These are phyloP conservation scores for Linderina pennispora DNA, from an alignment of 192 early-diverging fungal genomes.

Conservation along the genomic window DNA sequence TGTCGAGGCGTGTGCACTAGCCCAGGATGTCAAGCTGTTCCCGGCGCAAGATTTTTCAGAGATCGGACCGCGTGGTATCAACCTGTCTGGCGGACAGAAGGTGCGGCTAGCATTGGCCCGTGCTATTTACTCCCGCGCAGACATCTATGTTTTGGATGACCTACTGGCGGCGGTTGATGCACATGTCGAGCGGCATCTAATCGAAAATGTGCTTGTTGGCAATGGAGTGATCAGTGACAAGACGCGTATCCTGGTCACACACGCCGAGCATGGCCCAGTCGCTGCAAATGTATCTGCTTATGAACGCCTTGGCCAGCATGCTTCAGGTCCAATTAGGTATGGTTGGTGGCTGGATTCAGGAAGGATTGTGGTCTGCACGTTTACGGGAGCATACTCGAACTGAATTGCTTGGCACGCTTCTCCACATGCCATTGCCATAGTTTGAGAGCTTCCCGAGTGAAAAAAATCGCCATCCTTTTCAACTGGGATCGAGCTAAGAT, in stretches of 20 bases:
- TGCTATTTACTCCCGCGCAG: conserved; percentile 55
- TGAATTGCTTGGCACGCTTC: too few relatives aligned
- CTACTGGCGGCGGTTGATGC: conserved; percentile 63
- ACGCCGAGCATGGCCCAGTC: too few relatives aligned
- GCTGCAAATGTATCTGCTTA: too few relatives aligned
- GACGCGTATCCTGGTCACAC: conserved; percentile 51
- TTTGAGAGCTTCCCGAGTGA: too few relatives aligned
- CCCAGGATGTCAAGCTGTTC: conserved; percentile 15
- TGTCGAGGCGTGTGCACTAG: conserved; percentile 21
- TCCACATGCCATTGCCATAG: too few relatives aligned
- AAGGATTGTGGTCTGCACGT: too few relatives aligned
- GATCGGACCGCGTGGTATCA: conserved; percentile 53
- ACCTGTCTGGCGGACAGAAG: conserved; percentile 58
- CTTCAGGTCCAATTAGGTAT: too few relatives aligned
- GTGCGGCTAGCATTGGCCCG: conserved; percentile 60
- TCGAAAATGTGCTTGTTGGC: conserved; percentile 38
- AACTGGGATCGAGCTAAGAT: too few relatives aligned
- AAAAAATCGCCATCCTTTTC: too few relatives aligned
- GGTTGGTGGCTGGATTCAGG: too few relatives aligned
- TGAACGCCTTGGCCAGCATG: too few relatives aligned
- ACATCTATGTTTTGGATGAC: conserved; percentile 66
- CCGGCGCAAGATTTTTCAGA: conserved; percentile 38
- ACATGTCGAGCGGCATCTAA: conserved; percentile 50
- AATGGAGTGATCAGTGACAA: conserved; percentile 28
- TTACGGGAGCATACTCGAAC: too few relatives aligned